Percentiles rank a stretch among this genome's conserved stretches.
These are phyloP conservation scores for Oryza coarctata DNA, from an alignment of 176 grass and related monocot species.

Conservation along the genomic window DNA sequence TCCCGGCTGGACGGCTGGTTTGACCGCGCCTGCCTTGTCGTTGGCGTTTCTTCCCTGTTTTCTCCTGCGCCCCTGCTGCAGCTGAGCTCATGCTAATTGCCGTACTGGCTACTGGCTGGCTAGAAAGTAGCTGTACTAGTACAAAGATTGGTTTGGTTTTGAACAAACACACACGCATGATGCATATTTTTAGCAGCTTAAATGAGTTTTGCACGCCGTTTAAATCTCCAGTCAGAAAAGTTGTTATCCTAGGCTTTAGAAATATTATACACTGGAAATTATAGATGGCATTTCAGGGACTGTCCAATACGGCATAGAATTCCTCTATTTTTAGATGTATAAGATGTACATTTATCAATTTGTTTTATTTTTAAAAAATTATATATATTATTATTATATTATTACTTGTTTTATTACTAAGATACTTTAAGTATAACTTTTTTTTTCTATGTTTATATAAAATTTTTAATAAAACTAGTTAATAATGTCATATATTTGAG, in stretches of 20 bases:
- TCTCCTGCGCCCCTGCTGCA: not conserved
- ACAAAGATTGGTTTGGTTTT: not conserved
- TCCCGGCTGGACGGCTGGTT: not conserved
- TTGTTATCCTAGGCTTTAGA: not conserved
- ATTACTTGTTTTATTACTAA: no score
- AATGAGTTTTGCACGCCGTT: not conserved
- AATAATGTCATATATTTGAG: no score
- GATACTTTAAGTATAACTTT: no score
- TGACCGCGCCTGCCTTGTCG: not conserved
- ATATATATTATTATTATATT: no score
- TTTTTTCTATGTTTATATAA: no score
- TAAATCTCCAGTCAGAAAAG: not conserved
- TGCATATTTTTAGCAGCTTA: not conserved
- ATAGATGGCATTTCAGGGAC: no score
- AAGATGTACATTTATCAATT: no score
- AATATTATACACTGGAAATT: no score
- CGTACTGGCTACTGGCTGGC: not conserved
- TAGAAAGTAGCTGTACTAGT: not conserved
- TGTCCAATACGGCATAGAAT: not conserved
- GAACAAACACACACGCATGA: not conserved
- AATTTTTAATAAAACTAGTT: no score
- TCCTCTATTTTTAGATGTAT: no score
- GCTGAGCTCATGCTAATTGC: not conserved
- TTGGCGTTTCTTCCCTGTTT: not conserved
- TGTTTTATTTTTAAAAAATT: no score